phyloP scores from a whole-genome alignment of 495 filamentous ascomycete genomes.

The Talaromyces ruber region DNA sequence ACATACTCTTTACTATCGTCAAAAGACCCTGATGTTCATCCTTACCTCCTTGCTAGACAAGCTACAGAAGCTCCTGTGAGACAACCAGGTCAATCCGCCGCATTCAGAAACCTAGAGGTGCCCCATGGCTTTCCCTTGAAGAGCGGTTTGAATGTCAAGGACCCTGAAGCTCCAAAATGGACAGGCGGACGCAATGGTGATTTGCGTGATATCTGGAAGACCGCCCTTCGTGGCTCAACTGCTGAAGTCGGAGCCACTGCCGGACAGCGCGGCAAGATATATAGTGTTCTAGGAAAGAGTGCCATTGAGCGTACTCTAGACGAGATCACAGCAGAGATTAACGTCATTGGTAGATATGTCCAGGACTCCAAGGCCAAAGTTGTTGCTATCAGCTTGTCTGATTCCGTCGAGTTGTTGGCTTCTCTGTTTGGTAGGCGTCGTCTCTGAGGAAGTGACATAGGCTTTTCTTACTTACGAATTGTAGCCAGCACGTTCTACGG shows the following conservation, averaged over 20 bases:
- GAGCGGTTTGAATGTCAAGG: slow-evolving; percentile 76
- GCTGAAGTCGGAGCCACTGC: slow-evolving; percentile 44
- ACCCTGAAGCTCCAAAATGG: slow-evolving; percentile 75
- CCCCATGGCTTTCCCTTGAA: slow-evolving; percentile 78
- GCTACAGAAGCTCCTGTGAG: slow-evolving; percentile 68
- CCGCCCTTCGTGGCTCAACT: slow-evolving; percentile 57
- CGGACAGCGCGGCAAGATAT: slow-evolving; percentile 63
- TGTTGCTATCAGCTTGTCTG: slow-evolving; percentile 86
- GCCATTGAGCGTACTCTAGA: slow-evolving; percentile 61
- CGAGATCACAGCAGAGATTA: slow-evolving; percentile 76
- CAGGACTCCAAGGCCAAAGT: slow-evolving; percentile 58
- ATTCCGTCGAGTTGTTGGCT: slow-evolving; percentile 80
- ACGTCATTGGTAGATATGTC: slow-evolving; percentile 72
- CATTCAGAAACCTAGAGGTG: slow-evolving; percentile 71
- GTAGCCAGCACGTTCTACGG: slow-evolving; percentile 73
- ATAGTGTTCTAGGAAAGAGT: slow-evolving; percentile 70
- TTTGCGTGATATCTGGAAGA: slow-evolving; percentile 85
- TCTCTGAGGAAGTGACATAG: slow-evolving; percentile 4
- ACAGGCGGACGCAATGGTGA: slow-evolving; percentile 76
- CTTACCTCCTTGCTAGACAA: slow-evolving; percentile 81
- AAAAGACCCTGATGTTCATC: slow-evolving; percentile 80
- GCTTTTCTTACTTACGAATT: slow-evolving; percentile 5
- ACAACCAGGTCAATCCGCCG: slow-evolving; percentile 72
- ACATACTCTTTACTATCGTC: slow-evolving; percentile 53
- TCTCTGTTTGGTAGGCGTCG: slow-evolving; percentile 50